A percentile compares a stretch with the other conserved stretches of the same genome.
Conservation (phyloP, 2,329 filamentous ascomycete species). For the Trichoderma koningii region DNA sequence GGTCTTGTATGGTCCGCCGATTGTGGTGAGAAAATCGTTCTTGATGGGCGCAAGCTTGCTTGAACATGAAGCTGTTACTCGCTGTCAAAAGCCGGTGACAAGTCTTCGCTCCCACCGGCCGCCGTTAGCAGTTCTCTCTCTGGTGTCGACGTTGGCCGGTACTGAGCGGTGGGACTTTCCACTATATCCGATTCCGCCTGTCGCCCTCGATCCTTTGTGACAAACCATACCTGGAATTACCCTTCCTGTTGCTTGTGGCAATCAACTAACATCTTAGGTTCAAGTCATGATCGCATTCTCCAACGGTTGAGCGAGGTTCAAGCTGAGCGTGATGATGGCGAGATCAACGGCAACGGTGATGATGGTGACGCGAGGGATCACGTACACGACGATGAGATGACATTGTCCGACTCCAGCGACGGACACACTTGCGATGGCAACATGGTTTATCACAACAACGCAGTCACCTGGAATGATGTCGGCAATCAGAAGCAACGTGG, state of each 20-base stretch:
- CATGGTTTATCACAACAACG: constrained; percentile 7
- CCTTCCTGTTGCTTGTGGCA: background rate
- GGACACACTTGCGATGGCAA: background rate
- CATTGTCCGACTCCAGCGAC: background rate
- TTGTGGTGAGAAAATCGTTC: background rate
- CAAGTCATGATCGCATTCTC: background rate
- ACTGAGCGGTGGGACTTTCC: constrained; percentile 11
- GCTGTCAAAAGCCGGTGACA: background rate
- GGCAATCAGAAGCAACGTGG: background rate
- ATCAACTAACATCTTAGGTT: constrained; percentile 6
- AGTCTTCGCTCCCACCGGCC: background rate
- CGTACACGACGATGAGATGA: background rate
- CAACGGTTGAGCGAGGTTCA: background rate
- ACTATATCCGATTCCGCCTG: constrained; percentile 10
- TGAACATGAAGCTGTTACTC: background rate
- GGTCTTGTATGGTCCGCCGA: constrained; percentile 5
- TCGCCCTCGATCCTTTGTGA: background rate
- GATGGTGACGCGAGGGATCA: background rate
- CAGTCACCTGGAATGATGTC: constrained; percentile 4
- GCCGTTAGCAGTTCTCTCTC: constrained; percentile 13
- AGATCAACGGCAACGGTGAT: background rate
- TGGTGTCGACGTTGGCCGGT: background rate
- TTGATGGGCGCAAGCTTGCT: background rate
- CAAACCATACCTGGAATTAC: background rate
- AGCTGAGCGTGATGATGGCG: background rate